Conservation (phyloP, 2,329 filamentous ascomycete genomes). For the Paramyrothecium sp. region DNA sequence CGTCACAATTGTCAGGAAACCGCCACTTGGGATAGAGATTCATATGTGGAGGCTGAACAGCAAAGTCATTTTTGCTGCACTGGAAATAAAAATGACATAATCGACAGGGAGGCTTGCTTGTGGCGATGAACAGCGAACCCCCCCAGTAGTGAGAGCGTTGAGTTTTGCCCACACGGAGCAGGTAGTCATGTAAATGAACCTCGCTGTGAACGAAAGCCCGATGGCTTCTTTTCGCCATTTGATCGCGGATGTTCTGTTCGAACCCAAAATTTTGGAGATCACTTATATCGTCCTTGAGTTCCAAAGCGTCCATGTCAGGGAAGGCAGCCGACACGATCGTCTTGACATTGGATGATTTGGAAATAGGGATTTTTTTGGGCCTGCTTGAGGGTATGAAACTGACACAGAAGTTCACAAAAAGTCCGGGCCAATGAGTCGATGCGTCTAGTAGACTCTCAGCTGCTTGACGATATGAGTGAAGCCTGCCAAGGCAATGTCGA, state of each 20-base stretch:
- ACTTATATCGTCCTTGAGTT: conserved; percentile 5
- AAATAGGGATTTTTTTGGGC: not conserved
- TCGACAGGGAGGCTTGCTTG: conserved; percentile 32
- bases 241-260: conserved; percentile 8
- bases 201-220: conserved; percentile 28
- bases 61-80: conserved; percentile 6
- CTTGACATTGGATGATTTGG: conserved; percentile 1
- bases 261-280: conserved; percentile 15
- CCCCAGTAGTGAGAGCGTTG: conserved; percentile 20
- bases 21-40: conserved; percentile 34
- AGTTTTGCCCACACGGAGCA: conserved; percentile 2
- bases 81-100: conserved; percentile 31
- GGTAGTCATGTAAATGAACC: conserved; percentile 20
- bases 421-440: conserved; percentile 11
- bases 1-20: conserved; percentile 17
- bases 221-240: conserved; percentile 10
- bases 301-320: not conserved
- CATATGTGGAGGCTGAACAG: conserved; percentile 21
- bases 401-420: conserved; percentile 24
- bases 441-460: conserved; percentile 10
- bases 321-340: conserved; percentile 2
- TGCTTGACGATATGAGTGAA: conserved; percentile 19
- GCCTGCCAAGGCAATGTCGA: conserved; percentile 19
- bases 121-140: conserved; percentile 27
- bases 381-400: conserved; percentile 15